phyloP scores from a whole-genome alignment of 306 rosid species.

The Rosa chinensis region DNA sequence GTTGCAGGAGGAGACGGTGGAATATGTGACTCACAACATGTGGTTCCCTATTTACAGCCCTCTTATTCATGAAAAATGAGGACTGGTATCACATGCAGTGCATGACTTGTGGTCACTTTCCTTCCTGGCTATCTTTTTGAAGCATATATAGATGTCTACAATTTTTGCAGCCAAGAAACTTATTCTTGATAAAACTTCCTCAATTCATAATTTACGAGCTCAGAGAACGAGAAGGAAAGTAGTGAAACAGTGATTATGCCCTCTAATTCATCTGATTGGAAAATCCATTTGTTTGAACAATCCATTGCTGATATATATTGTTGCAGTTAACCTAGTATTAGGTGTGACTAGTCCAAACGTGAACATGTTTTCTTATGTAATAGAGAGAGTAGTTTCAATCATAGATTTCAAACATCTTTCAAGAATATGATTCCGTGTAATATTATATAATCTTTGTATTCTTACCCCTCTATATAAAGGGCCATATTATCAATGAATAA shows the following conservation, averaged over 20 bases:
- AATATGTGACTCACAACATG: conserved; percentile 55
- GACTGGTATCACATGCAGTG: not conserved
- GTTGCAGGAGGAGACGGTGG: conserved; percentile 68
- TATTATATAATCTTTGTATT: no score
- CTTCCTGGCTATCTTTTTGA: not conserved
- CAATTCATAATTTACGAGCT: conserved; percentile 25
- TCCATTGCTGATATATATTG: not conserved
- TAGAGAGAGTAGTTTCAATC: no score
- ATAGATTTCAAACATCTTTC: no score
- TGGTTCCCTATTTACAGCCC: conserved; percentile 88
- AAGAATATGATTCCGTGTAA: no score
- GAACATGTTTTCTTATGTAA: no score
- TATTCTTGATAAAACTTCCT: conserved; percentile 9
- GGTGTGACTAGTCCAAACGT: no score
- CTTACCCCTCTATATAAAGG: no score
- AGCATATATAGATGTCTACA: not conserved
- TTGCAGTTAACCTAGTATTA: no score
- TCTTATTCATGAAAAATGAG: conserved; percentile 75
- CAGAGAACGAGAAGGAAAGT: conserved; percentile 10
- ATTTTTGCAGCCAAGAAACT: conserved; percentile 20
- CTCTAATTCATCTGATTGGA: not conserved
- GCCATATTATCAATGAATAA: no score
- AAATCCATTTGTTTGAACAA: not conserved
- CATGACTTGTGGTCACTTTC: not conserved
- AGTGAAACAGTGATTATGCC: not conserved